Evolutionary conservation across 177 flowering plant species (phyloP).

Genomic region (Vitis hybrid): DNA sequence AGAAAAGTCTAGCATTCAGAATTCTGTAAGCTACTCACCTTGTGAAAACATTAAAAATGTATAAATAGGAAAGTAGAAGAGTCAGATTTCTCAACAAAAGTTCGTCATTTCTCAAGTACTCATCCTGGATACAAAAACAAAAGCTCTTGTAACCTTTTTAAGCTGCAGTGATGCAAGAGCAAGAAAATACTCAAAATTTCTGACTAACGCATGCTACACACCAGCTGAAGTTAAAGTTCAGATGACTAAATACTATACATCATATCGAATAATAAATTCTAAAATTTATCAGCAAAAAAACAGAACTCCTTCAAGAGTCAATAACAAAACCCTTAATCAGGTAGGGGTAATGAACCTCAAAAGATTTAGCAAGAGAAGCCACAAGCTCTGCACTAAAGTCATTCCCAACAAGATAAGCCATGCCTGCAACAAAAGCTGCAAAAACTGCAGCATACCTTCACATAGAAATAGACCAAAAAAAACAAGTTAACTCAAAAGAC

Average conservation of each 20-base stretch:
- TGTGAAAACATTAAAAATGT: conserved; percentile 83
- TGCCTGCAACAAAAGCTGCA: conserved; percentile 92
- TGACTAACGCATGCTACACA: too few relatives aligned
- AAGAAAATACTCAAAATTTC: too few relatives aligned
- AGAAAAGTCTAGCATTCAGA: background rate
- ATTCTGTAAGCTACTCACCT: conserved; percentile 41
- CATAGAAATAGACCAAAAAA: conserved; percentile 10
- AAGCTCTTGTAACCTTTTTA: background rate
- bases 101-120: conserved; percentile 64
- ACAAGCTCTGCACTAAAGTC: conserved; percentile 89
- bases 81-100: conserved; percentile 78
- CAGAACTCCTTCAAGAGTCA: too few relatives aligned
- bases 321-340: too few relatives aligned
- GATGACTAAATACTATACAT: too few relatives aligned
- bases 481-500: conserved; percentile 1
- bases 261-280: too few relatives aligned
- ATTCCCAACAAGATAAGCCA: conserved; percentile 76
- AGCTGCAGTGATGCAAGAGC: too few relatives aligned
- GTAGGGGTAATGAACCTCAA: conserved; percentile 56
- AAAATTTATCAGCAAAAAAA: too few relatives aligned
- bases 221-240: too few relatives aligned
- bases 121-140: conserved; percentile 47
- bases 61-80: conserved; percentile 76
- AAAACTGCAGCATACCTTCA: conserved; percentile 90
- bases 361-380: conserved; percentile 70